Evolutionary conservation across 805 yeast species (phyloP).

Genomic region (Kodamaea nitidulidarum): DNA sequence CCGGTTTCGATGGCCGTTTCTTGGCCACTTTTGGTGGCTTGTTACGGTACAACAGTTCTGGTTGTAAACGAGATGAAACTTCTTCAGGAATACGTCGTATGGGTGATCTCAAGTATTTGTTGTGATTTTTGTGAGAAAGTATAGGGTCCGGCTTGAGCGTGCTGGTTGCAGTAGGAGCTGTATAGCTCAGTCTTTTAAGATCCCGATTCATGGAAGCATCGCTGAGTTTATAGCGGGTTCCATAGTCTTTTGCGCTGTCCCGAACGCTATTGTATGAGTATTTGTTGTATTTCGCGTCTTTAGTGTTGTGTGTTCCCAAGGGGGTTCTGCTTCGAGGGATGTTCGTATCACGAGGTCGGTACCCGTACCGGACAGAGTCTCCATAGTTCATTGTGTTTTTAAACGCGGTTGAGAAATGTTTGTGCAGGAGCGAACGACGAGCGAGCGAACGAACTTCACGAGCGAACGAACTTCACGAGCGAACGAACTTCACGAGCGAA

Average conservation of each 20-base stretch:
- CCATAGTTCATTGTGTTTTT: background rate
- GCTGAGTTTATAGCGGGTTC: too few species aligned
- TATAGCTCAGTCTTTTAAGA: too few species aligned
- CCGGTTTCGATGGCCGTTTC: conserved; percentile 3
- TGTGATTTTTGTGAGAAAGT: background rate
- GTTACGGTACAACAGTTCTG: conserved; percentile 1
- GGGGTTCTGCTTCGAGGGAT: background rate
- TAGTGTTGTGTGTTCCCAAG: background rate
- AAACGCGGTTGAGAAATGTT: background rate
- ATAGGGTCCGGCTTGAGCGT: too few species aligned
- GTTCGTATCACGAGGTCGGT: background rate
- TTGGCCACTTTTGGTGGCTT: conserved; percentile 3
- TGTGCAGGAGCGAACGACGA: too few species aligned
- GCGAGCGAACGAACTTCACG: too few species aligned
- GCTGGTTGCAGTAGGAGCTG: too few species aligned
- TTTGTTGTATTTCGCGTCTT: too few species aligned
- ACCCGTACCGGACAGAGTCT: background rate
- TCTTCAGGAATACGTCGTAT: conserved; percentile 6
- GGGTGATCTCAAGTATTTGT: conserved; percentile 9
- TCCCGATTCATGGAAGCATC: too few species aligned
- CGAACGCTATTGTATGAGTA: too few species aligned
- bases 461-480: too few species aligned
- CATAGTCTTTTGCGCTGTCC: too few species aligned
- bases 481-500: too few species aligned
- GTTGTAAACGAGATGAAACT: background rate